Evolutionary conservation across 2,329 filamentous ascomycete species (phyloP).

Genomic region (Colletotrichum tamarilloi): DNA sequence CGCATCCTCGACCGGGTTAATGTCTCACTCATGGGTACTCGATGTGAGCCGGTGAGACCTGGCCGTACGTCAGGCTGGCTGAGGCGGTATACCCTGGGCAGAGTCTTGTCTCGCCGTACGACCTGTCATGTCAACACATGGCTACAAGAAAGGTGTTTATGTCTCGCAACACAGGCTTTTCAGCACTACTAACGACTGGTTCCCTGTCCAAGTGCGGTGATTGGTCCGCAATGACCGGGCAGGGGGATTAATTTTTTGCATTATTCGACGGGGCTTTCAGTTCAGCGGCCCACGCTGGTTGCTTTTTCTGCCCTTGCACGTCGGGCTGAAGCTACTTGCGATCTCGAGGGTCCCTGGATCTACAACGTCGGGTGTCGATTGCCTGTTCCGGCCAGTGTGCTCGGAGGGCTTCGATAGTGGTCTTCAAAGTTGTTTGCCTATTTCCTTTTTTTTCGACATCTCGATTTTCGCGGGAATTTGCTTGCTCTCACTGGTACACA

Average conservation of each 20-base stretch:
- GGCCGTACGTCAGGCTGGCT: slow-evolving; percentile 29
- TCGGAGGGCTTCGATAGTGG: not conserved
- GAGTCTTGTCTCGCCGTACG: slow-evolving; percentile 9
- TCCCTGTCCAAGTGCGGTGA: slow-evolving; percentile 11
- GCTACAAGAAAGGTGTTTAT: slow-evolving; percentile 18
- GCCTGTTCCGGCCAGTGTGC: not conserved
- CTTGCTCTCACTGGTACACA: not conserved
- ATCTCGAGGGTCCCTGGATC: slow-evolving; percentile 18
- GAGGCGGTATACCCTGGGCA: slow-evolving; percentile 14
- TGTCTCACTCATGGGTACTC: slow-evolving; percentile 25
- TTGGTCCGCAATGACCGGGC: slow-evolving; percentile 12
- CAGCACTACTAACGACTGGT: not conserved
- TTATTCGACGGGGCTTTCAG: slow-evolving; percentile 17
- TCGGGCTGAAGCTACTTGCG: slow-evolving; percentile 17
- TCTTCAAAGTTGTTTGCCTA: not conserved
- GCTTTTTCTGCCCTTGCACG: slow-evolving; percentile 20
- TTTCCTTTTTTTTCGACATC: not conserved
- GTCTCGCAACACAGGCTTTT: slow-evolving; percentile 24
- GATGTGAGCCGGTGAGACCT: slow-evolving; percentile 15
- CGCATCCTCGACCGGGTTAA: not conserved
- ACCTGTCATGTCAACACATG: slow-evolving; percentile 15
- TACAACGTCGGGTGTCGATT: slow-evolving; percentile 21
- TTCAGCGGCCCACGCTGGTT: slow-evolving; percentile 25
- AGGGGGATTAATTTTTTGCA: slow-evolving; percentile 14
- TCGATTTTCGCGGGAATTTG: slow-evolving; percentile 1